Conservation (phyloP, 2,329 filamentous ascomycete species). For the Madurella fahalii region DNA sequence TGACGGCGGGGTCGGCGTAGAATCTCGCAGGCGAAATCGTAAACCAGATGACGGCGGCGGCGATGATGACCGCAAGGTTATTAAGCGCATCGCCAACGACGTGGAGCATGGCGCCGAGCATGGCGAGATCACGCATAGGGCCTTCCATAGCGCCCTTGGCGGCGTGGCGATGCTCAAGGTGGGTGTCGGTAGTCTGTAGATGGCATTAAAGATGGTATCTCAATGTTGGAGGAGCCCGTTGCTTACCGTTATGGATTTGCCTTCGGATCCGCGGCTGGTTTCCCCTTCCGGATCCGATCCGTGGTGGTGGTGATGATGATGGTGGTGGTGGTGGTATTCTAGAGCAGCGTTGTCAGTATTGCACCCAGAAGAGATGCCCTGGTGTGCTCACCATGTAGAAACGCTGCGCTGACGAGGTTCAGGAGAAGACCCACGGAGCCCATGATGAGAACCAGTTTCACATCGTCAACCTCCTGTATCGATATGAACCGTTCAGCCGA, state of each 20-base stretch:
- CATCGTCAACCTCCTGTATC: constrained; percentile 56
- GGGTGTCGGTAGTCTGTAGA: constrained; percentile 28
- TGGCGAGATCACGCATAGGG: constrained; percentile 59
- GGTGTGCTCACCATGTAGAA: constrained; percentile 56
- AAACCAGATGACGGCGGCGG: constrained; percentile 67
- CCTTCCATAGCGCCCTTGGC: constrained; percentile 27
- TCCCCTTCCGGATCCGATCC: not conserved
- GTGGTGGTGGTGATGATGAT: not conserved
- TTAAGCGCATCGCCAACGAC: constrained; percentile 70
- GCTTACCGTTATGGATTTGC: constrained; percentile 1
- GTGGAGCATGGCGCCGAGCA: constrained; percentile 67
- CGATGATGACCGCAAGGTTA: constrained; percentile 70
- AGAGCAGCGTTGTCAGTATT: not conserved
- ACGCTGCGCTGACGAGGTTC: constrained; percentile 62
- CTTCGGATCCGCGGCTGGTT: constrained; percentile 10
- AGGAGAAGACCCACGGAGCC: constrained; percentile 62
- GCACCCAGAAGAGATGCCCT: not conserved
- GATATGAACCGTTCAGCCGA: constrained; percentile 66
- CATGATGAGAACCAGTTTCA: constrained; percentile 63
- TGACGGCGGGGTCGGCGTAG: constrained; percentile 68
- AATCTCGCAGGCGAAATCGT: constrained; percentile 53
- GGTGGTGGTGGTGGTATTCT: constrained; percentile 17
- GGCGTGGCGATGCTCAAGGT: constrained; percentile 48
- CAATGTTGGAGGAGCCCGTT: too few relatives aligned
- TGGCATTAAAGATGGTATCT: not conserved